A percentile compares a stretch with the other conserved stretches of the same genome.
phyloP scores from a whole-genome alignment of 805 yeast species.

The Metahyphopichia silvanorum region DNA sequence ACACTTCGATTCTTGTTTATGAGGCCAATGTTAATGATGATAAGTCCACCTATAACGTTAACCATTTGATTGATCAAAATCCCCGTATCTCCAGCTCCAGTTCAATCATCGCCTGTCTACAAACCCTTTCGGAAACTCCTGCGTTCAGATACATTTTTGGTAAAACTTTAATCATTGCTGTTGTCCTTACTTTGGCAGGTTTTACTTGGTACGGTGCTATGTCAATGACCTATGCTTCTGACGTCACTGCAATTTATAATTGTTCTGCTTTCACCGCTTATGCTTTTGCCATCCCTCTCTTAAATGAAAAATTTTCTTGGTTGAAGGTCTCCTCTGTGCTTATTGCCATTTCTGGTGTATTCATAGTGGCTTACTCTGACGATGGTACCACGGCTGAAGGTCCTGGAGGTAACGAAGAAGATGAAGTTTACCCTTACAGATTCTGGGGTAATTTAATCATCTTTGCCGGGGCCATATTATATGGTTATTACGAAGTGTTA shows the following conservation, averaged over 20 bases:
- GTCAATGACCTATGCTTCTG: conserved; percentile 75
- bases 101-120: conserved; percentile 29
- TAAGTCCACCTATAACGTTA: conserved; percentile 27
- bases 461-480: conserved; percentile 68
- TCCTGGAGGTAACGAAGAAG: conserved; percentile 8
- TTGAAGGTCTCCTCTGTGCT: conserved; percentile 65
- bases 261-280: conserved; percentile 89
- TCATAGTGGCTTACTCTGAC: conserved; percentile 72
- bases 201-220: conserved; percentile 84
- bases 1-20: conserved; percentile 40
- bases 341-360: conserved; percentile 71
- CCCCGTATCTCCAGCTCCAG: conserved; percentile 32
- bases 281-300: conserved; percentile 73
- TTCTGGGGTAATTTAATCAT: conserved; percentile 69
- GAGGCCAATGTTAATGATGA: conserved; percentile 38
- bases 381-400: conserved; percentile 15
- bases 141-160: conserved; percentile 47
- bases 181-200: conserved; percentile 72
- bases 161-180: conserved; percentile 44
- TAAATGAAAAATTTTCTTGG: conserved; percentile 63
- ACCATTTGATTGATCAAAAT: conserved; percentile 31
- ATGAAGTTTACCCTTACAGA: conserved; percentile 51
- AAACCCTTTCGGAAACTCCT: conserved; percentile 37
- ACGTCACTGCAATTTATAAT: conserved; percentile 87
- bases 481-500: conserved; percentile 80